phyloP scores from a whole-genome alignment of 768 basidiomycete species.

The Hydnomerulius pinastri region DNA sequence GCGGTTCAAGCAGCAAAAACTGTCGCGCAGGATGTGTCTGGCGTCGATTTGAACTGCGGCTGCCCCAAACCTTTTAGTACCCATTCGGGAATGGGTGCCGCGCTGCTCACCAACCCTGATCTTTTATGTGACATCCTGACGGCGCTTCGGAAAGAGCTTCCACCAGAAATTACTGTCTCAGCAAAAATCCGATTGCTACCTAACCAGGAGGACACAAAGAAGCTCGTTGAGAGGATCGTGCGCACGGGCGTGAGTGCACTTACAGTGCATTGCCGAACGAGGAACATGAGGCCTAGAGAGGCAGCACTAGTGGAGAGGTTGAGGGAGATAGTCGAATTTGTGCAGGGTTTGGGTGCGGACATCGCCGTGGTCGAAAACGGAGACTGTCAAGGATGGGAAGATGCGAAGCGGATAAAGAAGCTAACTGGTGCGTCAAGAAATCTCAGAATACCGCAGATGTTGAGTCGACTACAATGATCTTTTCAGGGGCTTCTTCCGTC shows the following conservation, averaged over 20 bases:
- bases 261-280: constrained; percentile 94
- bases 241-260: constrained; percentile 85
- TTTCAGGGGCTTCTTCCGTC: constrained; percentile 76
- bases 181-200: constrained; percentile 92
- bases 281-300: constrained; percentile 86
- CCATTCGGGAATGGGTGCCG: constrained; percentile 94
- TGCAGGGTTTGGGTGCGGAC: constrained; percentile 67
- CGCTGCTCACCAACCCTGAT: constrained; percentile 89
- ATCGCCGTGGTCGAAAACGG: constrained; percentile 95
- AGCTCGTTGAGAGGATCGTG: constrained; percentile 86
- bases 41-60: constrained; percentile 96
- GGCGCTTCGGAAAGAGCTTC: constrained; percentile 71
- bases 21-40: constrained; percentile 87
- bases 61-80: constrained; percentile 97
- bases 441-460: neutral
- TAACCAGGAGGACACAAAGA: constrained; percentile 83
- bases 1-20: constrained; percentile 90
- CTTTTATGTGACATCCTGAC: constrained; percentile 86
- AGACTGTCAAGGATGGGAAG: constrained; percentile 79
- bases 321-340: constrained; percentile 84
- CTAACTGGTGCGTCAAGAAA: constrained; percentile 60
- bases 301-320: constrained; percentile 77
- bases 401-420: constrained; percentile 71
- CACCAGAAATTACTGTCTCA: constrained; percentile 81
- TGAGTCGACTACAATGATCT: neutral